phyloP scores from a whole-genome alignment of 352 stramenopile genomes.

The Thalassiosira exigua region DNA sequence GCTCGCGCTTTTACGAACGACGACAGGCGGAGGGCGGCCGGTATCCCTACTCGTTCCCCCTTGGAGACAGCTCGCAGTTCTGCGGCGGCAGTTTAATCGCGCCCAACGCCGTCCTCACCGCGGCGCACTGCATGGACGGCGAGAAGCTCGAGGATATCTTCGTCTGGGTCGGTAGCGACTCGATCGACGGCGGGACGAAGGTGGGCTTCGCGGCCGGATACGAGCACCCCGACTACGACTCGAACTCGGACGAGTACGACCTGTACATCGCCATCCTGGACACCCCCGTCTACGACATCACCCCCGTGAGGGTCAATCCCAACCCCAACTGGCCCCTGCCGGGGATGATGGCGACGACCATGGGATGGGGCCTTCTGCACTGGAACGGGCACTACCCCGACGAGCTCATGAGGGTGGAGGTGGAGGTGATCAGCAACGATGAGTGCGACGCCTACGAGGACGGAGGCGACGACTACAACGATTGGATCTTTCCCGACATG shows the following conservation, averaged over 20 bases:
- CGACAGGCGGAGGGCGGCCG: slow-evolving; percentile 18
- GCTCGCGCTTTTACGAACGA: too few relatives aligned
- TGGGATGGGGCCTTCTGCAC: slow-evolving; percentile 44
- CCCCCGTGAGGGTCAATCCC: slow-evolving; percentile 30
- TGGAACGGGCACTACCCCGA: not conserved
- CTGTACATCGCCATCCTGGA: slow-evolving; percentile 66
- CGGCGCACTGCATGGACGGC: slow-evolving; percentile 30
- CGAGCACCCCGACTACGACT: slow-evolving; percentile 58
- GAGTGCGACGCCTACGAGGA: slow-evolving; percentile 37
- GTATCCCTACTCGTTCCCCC: slow-evolving; percentile 21
- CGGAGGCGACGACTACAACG: slow-evolving; percentile 32
- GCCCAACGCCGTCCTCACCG: slow-evolving; percentile 31
- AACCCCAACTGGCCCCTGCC: not conserved
- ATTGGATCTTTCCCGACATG: slow-evolving; percentile 53
- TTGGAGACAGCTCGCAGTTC: not conserved
- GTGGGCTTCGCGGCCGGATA: slow-evolving; percentile 7
- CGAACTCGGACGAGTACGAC: slow-evolving; percentile 50
- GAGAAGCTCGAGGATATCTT: slow-evolving; percentile 7
- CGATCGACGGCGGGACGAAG: not conserved
- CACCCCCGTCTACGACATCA: slow-evolving; percentile 11
- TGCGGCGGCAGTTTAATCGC: slow-evolving; percentile 31
- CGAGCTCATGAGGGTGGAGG: slow-evolving; percentile 32
- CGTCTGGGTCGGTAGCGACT: slow-evolving; percentile 4
- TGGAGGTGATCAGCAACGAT: slow-evolving; percentile 50
- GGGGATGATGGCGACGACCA: slow-evolving; percentile 19